Evolutionary conservation across 1,284 basidiomycete genomes (phyloP).

Genomic region (Ganoderma lucidum): DNA sequence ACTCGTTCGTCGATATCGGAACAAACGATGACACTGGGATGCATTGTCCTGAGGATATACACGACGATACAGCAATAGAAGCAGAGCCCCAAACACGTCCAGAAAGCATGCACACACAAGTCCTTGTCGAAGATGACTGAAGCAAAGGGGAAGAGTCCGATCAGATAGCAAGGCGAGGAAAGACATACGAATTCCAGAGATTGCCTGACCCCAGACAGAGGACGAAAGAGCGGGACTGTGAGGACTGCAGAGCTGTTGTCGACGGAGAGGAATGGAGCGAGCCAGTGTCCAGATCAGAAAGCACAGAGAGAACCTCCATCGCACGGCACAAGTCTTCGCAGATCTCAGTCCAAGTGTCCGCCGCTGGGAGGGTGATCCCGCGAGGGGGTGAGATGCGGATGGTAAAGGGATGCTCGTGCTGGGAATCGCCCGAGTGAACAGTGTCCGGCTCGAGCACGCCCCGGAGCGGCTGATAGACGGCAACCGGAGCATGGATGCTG

Average conservation of each 20-base stretch:
- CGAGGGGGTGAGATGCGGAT: not conserved
- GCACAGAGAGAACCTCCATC: conserved; percentile 23
- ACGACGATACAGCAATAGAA: not conserved
- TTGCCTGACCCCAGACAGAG: not conserved
- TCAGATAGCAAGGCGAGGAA: conserved; percentile 10
- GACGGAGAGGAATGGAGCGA: conserved; percentile 7
- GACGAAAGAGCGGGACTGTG: not conserved
- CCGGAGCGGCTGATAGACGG: not conserved
- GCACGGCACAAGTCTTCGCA: conserved; percentile 28
- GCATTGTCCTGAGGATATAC: not conserved
- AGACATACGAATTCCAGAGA: conserved; percentile 22
- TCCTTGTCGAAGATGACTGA: not conserved
- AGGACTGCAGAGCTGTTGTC: not conserved
- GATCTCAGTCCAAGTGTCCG: conserved; percentile 32
- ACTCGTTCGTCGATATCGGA: not conserved
- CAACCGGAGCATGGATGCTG: not conserved
- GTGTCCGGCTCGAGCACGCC: not conserved
- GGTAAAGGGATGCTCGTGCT: not conserved
- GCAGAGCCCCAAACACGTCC: not conserved
- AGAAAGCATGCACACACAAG: not conserved
- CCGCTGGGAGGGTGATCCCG: not conserved
- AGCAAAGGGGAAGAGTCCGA: not conserved
- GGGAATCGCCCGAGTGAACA: not conserved
- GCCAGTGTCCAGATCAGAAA: conserved; percentile 15
- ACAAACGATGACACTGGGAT: not conserved